Conservation (phyloP, 164 flowering plant genomes). For the Buxus sempervirens region DNA sequence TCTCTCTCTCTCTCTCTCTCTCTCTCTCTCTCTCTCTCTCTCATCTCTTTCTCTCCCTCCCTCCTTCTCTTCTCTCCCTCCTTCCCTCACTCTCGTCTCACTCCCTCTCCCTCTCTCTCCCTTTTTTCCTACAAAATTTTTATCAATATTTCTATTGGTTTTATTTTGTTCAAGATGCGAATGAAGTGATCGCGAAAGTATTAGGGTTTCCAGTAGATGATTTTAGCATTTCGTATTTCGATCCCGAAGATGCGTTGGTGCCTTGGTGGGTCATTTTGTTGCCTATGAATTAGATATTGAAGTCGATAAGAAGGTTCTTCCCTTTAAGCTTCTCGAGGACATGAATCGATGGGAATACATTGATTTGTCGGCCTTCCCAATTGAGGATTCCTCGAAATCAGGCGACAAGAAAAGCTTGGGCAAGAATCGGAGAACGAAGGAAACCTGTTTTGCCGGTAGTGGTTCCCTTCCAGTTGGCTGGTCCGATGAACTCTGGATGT, state of each 20-base stretch:
- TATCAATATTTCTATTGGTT: not conserved
- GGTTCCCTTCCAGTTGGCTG: too few relatives aligned
- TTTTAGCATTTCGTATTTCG: conserved; percentile 73
- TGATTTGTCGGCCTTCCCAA: too few relatives aligned
- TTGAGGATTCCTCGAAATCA: conserved; percentile 26
- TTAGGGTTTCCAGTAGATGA: too few relatives aligned
- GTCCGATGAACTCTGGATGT: conserved; percentile 98
- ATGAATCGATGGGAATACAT: too few relatives aligned
- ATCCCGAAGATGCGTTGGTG: conserved; percentile 68
- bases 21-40: too few relatives aligned
- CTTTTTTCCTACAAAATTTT: conserved; percentile 6
- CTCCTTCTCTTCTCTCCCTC: too few relatives aligned
- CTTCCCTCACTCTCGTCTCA: too few relatives aligned
- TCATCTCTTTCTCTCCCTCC: too few relatives aligned
- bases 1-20: too few relatives aligned
- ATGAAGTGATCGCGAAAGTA: conserved; percentile 78
- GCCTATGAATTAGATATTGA: conserved; percentile 87
- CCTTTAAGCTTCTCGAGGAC: too few relatives aligned
- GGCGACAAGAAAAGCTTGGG: conserved; percentile 44
- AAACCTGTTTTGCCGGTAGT: conserved; percentile 52
- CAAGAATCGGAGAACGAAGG: conserved; percentile 20
- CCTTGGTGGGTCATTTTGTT: conserved; percentile 73
- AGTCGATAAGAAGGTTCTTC: too few relatives aligned
- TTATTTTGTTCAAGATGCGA: conserved; percentile 53
- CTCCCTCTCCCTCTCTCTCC: not conserved